Evolutionary conservation across 257 asterid genomes (phyloP).

Genomic region (Echium plantagineum): DNA sequence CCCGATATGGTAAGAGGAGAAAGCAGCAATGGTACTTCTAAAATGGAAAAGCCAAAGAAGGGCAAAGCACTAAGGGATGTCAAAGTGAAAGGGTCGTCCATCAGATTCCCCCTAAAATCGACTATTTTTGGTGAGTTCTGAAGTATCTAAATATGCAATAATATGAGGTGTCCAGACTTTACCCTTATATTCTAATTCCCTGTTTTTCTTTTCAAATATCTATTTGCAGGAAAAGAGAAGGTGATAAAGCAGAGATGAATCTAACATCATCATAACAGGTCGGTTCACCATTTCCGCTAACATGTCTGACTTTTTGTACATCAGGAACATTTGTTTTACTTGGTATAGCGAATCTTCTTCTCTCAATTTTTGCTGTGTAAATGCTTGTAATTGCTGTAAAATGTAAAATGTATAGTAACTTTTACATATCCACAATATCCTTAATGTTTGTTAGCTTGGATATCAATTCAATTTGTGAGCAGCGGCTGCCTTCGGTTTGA

Average conservation of each 20-base stretch:
- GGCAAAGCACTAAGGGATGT: slow-evolving; percentile 41
- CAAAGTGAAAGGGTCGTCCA: slow-evolving; percentile 55
- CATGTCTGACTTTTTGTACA: neutral
- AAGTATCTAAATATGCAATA: neutral
- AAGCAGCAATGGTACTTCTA: slow-evolving; percentile 37
- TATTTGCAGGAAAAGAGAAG: slow-evolving; percentile 26
- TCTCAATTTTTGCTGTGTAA: neutral
- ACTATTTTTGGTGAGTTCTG: slow-evolving; percentile 57
- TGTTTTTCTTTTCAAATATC: slow-evolving; percentile 2
- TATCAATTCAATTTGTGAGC: too few species aligned
- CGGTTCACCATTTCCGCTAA: neutral
- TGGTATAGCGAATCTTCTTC: neutral
- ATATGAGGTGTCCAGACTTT: neutral
- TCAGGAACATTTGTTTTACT: neutral
- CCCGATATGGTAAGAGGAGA: slow-evolving; percentile 30
- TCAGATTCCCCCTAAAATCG: slow-evolving; percentile 59
- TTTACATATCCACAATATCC: neutral
- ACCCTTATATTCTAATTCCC: neutral
- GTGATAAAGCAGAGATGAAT: slow-evolving; percentile 10
- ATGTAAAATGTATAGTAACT: neutral
- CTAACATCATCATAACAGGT: too few species aligned
- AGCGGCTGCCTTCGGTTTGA: too few species aligned
- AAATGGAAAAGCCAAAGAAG: slow-evolving; percentile 37
- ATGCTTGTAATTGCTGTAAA: neutral
- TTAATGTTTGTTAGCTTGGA: neutral